A percentile compares a stretch with the other conserved stretches of the same genome.
Conservation (phyloP, 2,329 filamentous ascomycete species). For the Capronia epimyces region DNA sequence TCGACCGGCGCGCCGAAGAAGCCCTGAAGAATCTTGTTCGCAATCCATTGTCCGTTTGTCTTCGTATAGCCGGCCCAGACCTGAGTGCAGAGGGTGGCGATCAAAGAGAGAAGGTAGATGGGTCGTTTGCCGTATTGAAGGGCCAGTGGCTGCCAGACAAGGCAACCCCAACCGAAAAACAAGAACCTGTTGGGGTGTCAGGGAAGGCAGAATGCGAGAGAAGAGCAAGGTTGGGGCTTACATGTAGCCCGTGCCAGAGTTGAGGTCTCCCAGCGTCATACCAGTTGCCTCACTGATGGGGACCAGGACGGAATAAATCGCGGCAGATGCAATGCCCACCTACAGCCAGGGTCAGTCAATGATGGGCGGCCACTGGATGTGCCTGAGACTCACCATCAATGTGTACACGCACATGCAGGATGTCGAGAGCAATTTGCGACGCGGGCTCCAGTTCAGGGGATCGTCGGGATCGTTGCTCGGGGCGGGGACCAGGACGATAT, state of each 20-base stretch:
- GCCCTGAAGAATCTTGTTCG: constrained; percentile 44
- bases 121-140: constrained; percentile 39
- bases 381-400: constrained; percentile 28
- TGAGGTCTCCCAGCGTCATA: constrained; percentile 41
- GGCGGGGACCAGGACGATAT: constrained; percentile 34
- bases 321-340: constrained; percentile 32
- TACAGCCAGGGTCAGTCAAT: neutral
- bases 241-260: constrained; percentile 44
- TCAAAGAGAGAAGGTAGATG: constrained; percentile 28
- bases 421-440: constrained; percentile 33
- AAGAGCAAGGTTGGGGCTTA: constrained; percentile 31
- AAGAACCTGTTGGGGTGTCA: constrained; percentile 24
- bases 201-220: constrained; percentile 32
- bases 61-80: constrained; percentile 42
- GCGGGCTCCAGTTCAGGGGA: constrained; percentile 36
- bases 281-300: constrained; percentile 41
- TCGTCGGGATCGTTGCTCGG: constrained; percentile 39
- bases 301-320: constrained; percentile 34
- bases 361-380: constrained; percentile 35
- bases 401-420: constrained; percentile 31
- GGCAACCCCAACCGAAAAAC: constrained; percentile 39
- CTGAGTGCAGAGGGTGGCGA: constrained; percentile 30
- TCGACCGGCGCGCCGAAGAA: constrained; percentile 47
- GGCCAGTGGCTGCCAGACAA: constrained; percentile 47
- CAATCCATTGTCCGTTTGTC: constrained; percentile 45